Conservation (phyloP, 768 basidiomycete genomes). For the Hemileccinum impolitum region DNA sequence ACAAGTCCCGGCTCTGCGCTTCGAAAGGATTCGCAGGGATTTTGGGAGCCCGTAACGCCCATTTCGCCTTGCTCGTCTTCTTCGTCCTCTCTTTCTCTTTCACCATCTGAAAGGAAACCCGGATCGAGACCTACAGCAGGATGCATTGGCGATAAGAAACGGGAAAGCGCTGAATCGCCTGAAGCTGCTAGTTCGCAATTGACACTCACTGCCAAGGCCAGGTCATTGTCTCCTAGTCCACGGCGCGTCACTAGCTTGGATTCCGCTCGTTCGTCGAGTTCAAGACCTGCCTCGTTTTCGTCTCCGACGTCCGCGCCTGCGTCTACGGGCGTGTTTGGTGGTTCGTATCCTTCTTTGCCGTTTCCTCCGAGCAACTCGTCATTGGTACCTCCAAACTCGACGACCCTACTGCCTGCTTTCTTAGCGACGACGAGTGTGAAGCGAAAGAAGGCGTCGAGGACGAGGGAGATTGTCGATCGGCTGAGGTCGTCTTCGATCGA, state of each 20-base stretch:
- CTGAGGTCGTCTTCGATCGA: constrained; percentile 26
- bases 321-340: constrained; percentile 6
- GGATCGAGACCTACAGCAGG: neutral
- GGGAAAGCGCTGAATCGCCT: neutral
- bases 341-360: constrained; percentile 8
- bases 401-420: constrained; percentile 24
- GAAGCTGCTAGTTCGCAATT: neutral
- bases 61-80: constrained; percentile 16
- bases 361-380: neutral
- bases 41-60: constrained; percentile 22
- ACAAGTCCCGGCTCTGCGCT: constrained; percentile 11
- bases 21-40: constrained; percentile 26
- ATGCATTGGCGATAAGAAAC: constrained; percentile 6
- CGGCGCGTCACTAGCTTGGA: neutral
- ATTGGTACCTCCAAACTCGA: constrained; percentile 5
- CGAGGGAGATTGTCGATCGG: constrained; percentile 29
- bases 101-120: constrained; percentile 10
- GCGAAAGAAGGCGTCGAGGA: constrained; percentile 25
- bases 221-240: constrained; percentile 17
- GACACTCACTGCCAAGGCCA: constrained; percentile 8
- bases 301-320: constrained; percentile 9
- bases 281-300: constrained; percentile 3
- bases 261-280: constrained; percentile 12
- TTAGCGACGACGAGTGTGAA: constrained; percentile 17
- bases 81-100: constrained; percentile 14